Evolutionary conservation across 1,139 yeast species (phyloP).

Genomic region (Yamadazyma atmosphaerica): DNA sequence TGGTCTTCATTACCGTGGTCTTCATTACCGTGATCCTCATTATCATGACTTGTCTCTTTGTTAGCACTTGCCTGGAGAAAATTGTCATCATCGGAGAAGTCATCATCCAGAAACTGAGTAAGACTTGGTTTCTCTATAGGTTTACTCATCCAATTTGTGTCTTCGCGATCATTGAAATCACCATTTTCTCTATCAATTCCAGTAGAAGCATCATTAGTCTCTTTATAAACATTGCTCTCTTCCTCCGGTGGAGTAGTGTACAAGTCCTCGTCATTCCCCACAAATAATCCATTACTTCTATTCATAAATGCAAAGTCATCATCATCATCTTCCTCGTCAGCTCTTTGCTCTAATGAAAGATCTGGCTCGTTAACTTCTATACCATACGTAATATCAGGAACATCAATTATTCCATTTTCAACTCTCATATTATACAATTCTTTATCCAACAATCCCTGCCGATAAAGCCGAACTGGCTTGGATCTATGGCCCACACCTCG

Average conservation of each 20-base stretch:
- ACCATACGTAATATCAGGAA: conserved; percentile 5
- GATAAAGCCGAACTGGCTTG: conserved; percentile 32
- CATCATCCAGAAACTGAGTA: conserved; percentile 6
- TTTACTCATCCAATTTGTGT: neutral
- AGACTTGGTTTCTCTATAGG: neutral
- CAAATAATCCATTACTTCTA: conserved; percentile 20
- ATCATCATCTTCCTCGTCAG: conserved; percentile 4
- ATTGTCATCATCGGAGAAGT: conserved; percentile 12
- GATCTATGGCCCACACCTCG: conserved; percentile 36
- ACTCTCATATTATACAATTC: conserved; percentile 35
- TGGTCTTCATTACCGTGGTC: too few species aligned
- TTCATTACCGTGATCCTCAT: too few species aligned
- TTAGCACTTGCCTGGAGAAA: conserved; percentile 16
- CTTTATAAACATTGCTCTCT: too few species aligned
- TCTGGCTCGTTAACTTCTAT: neutral
- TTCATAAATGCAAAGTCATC: conserved; percentile 39
- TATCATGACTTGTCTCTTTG: too few species aligned
- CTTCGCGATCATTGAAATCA: too few species aligned
- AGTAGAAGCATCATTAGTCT: too few species aligned
- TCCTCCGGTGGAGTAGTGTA: conserved; percentile 12
- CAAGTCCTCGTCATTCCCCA: conserved; percentile 25
- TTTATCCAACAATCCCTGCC: conserved; percentile 36
- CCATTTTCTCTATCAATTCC: neutral
- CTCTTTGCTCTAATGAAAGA: neutral
- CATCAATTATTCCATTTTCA: conserved; percentile 33